These are phyloP conservation scores for Cantharellus cinnabarinus DNA, from an alignment of 768 basidiomycete genomes.

Conservation along the genomic window DNA sequence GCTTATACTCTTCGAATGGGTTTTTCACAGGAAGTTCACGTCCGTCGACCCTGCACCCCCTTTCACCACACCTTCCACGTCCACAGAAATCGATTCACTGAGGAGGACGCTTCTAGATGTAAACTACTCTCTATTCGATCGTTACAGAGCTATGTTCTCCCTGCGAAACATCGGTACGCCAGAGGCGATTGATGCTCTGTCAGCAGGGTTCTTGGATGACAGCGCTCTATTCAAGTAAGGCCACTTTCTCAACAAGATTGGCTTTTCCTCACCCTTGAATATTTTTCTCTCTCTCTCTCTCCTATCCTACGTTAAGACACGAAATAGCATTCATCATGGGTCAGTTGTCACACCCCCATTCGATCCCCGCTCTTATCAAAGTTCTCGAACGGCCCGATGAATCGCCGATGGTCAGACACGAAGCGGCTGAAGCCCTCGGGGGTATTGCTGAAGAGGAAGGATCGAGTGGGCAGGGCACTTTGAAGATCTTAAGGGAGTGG, in stretches of 20 bases:
- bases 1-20: not conserved
- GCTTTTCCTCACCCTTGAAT: not conserved
- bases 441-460: conserved; percentile 35
- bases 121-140: conserved; percentile 57
- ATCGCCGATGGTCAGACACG: conserved; percentile 94
- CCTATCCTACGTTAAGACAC: conserved; percentile 33
- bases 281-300: not conserved
- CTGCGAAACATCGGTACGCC: conserved; percentile 80
- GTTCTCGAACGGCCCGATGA: conserved; percentile 57
- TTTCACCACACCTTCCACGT: conserved; percentile 21
- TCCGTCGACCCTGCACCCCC: conserved; percentile 85
- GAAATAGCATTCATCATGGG: conserved; percentile 98
- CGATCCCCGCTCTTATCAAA: conserved; percentile 63
- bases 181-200: conserved; percentile 74
- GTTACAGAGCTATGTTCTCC: conserved; percentile 97
- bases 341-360: conserved; percentile 74
- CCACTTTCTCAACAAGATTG: not conserved
- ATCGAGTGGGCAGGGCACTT: conserved; percentile 51
- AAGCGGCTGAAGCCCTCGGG: conserved; percentile 96
- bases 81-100: conserved; percentile 29
- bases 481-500: conserved; percentile 75
- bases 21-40: conserved; percentile 35
- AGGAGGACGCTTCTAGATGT: conserved; percentile 43
- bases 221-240: conserved; percentile 84
- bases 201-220: conserved; percentile 72